phyloP scores from a whole-genome alignment of 1,284 basidiomycete species.

The Somion occarium region DNA sequence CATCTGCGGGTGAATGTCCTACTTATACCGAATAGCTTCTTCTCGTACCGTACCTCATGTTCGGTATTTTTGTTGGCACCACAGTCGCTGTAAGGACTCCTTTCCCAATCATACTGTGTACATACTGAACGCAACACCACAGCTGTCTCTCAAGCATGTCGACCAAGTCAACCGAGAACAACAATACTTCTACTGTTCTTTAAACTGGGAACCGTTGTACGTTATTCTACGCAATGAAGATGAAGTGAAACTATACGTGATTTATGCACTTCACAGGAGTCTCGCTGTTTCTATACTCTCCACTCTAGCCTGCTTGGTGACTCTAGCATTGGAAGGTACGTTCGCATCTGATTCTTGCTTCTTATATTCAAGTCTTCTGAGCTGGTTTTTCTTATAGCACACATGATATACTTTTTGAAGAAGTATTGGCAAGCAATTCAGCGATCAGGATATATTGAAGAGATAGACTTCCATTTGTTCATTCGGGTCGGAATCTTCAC shows the following conservation, averaged over 20 bases:
- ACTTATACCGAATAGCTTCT: slow-evolving; percentile 7
- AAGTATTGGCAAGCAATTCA: slow-evolving; percentile 17
- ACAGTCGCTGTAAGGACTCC: slow-evolving; percentile 16
- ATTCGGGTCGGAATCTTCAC: slow-evolving; percentile 19
- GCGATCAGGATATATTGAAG: slow-evolving; percentile 9
- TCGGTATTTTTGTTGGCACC: slow-evolving; percentile 19
- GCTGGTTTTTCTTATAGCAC: slow-evolving; percentile 11
- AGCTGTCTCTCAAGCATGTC: slow-evolving; percentile 20
- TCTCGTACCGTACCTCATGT: slow-evolving; percentile 17
- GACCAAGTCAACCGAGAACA: slow-evolving; percentile 18
- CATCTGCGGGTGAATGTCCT: no score
- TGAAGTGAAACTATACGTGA: not conserved
- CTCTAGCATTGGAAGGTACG: slow-evolving; percentile 19
- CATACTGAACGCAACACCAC: no score
- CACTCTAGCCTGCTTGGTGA: slow-evolving; percentile 17
- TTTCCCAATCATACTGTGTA: not conserved
- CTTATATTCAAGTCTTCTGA: not conserved
- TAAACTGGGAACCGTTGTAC: slow-evolving; percentile 19
- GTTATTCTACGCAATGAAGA: slow-evolving; percentile 1
- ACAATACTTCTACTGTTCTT: slow-evolving; percentile 24
- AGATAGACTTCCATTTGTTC: slow-evolving; percentile 15
- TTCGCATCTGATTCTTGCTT: not conserved
- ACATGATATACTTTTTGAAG: slow-evolving; percentile 13
- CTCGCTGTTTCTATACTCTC: slow-evolving; percentile 16
- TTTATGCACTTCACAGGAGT: slow-evolving; percentile 4